These are phyloP conservation scores for Trichosporon sp. DNA, from an alignment of 1,284 basidiomycete species.

Conservation along the genomic window DNA sequence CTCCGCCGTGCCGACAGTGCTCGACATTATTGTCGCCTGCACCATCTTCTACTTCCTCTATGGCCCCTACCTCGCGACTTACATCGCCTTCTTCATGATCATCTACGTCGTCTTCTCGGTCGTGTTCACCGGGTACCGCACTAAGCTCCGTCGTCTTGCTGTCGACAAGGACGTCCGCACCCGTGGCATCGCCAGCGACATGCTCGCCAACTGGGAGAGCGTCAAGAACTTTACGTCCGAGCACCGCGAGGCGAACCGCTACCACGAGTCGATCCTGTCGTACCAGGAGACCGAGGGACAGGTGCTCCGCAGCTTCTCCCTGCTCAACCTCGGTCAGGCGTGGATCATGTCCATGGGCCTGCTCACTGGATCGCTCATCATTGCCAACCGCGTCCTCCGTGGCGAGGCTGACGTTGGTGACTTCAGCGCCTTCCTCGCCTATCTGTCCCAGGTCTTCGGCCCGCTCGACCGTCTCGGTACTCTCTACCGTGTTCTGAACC, in stretches of 20 bases:
- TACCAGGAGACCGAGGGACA: constrained; percentile 90
- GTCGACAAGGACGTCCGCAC: constrained; percentile 94
- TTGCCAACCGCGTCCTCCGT: constrained; percentile 85
- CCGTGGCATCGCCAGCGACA: constrained; percentile 91
- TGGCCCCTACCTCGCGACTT: constrained; percentile 74
- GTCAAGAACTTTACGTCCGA: constrained; percentile 99
- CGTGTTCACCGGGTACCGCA: constrained; percentile 77
- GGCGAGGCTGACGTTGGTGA: constrained; percentile 92
- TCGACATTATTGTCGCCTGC: constrained; percentile 94
- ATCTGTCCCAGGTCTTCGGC: constrained; percentile 91
- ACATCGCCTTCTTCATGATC: constrained; percentile 79
- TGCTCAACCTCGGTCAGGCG: constrained; percentile 91
- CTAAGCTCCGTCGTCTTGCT: constrained; percentile 84
- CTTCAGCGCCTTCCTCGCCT: constrained; percentile 95
- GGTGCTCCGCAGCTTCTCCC: constrained; percentile 87
- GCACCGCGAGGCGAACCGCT: constrained; percentile 80
- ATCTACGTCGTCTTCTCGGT: constrained; percentile 96
- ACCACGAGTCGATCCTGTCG: constrained; percentile 79
- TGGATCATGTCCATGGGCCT: constrained; percentile 89
- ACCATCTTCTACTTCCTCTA: constrained; percentile 82
- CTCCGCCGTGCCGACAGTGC: constrained; percentile 86
- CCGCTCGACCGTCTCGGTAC: constrained; percentile 94
- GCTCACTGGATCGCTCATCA: constrained; percentile 90
- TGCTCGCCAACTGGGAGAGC: constrained; percentile 95
- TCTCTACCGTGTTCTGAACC: constrained; percentile 90